Percentiles rank a stretch among this genome's conserved stretches.
Conservation (phyloP, 164 flowering plant genomes). For the Stephania japonica region DNA sequence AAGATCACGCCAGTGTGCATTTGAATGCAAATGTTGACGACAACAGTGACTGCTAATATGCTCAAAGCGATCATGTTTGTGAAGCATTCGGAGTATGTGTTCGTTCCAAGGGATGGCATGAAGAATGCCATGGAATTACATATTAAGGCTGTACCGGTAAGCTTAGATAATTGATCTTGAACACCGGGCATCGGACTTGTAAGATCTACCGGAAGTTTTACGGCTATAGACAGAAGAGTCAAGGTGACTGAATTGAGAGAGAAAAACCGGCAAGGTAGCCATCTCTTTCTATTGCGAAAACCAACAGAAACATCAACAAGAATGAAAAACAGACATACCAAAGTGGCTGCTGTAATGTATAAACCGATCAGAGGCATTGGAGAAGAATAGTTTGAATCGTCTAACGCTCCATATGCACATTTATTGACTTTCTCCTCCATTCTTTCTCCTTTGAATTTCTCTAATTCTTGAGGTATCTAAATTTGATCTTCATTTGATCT, state of each 20-base stretch:
- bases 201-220: slow-evolving; percentile 16
- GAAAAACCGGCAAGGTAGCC: background rate
- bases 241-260: slow-evolving; percentile 12
- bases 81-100: background rate
- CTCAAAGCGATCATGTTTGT: background rate
- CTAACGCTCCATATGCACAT: background rate
- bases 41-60: background rate
- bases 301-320: background rate
- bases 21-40: background rate
- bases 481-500: background rate
- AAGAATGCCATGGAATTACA: background rate
- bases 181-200: slow-evolving; percentile 7
- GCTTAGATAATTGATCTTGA: slow-evolving; percentile 16
- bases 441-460: background rate
- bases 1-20: background rate
- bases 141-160: slow-evolving; percentile 10
- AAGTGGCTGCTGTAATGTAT: background rate
- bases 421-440: background rate
- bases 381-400: background rate
- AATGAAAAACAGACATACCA: background rate
- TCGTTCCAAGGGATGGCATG: background rate
- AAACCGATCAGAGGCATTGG: background rate
- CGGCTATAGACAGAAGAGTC: slow-evolving; percentile 12
- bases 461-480: background rate
- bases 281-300: background rate